phyloP scores from a whole-genome alignment of 257 asterid genomes.

The Solanum boliviense region DNA sequence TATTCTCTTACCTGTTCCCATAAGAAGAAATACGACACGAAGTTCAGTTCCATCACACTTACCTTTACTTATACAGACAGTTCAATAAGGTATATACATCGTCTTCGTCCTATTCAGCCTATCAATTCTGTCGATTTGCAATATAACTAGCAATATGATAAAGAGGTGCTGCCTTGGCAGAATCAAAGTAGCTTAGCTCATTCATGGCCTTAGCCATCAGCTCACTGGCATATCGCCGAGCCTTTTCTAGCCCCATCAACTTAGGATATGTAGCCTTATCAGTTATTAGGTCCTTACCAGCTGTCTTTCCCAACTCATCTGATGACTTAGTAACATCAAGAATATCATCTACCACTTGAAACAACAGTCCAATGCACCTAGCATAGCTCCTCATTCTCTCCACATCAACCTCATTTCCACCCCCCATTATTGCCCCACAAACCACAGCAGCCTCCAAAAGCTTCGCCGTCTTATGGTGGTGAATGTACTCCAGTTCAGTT shows the following conservation, averaged over 20 bases:
- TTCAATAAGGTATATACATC: not conserved
- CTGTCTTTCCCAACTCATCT: slow-evolving; percentile 51
- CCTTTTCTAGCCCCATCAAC: slow-evolving; percentile 54
- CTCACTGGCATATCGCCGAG: slow-evolving; percentile 30
- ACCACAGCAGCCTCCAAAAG: slow-evolving; percentile 72
- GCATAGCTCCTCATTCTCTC: slow-evolving; percentile 54
- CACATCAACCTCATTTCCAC: slow-evolving; percentile 33
- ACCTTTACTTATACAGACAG: not conserved
- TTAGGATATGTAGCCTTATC: slow-evolving; percentile 59
- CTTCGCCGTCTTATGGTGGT: slow-evolving; percentile 53
- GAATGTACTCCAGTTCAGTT: slow-evolving; percentile 49
- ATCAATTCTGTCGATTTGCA: slow-evolving; percentile 42
- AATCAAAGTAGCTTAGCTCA: slow-evolving; percentile 44
- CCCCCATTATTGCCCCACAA: slow-evolving; percentile 65
- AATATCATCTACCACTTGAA: slow-evolving; percentile 75
- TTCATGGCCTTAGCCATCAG: slow-evolving; percentile 40
- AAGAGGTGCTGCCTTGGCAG: slow-evolving; percentile 46
- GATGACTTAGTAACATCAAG: slow-evolving; percentile 54
- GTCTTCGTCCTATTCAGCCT: not conserved
- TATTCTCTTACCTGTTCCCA: not conserved
- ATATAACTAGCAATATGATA: slow-evolving; percentile 48
- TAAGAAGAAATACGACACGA: not conserved
- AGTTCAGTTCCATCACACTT: not conserved
- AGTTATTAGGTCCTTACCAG: slow-evolving; percentile 48
- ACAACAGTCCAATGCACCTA: slow-evolving; percentile 42